Evolutionary conservation across 2,329 filamentous ascomycete genomes (phyloP).

Genomic region (Lasiodiplodia hormozganensis): DNA sequence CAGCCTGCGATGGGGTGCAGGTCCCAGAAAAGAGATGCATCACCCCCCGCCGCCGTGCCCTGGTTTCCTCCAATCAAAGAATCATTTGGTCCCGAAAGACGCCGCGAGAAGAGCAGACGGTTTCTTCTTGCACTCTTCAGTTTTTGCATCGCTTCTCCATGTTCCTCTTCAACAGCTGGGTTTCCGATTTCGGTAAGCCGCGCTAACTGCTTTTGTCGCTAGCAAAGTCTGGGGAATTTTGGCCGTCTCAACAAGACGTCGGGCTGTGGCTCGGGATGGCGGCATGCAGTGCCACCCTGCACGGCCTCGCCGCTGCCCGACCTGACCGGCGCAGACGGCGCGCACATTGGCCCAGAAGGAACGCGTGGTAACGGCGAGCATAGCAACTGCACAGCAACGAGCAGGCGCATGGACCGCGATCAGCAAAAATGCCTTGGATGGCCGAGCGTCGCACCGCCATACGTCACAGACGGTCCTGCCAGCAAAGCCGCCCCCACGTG

Average conservation of each 20-base stretch:
- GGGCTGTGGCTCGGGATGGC: slow-evolving; percentile 5
- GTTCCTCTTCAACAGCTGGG: background rate
- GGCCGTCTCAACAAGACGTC: background rate
- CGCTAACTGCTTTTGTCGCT: slow-evolving; percentile 1
- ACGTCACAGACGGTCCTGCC: slow-evolving; percentile 20
- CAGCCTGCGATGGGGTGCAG: background rate
- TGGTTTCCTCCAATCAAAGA: too few species aligned
- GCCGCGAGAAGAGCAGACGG: background rate
- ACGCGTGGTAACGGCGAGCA: background rate
- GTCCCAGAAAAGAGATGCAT: too few species aligned
- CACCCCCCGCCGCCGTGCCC: too few species aligned
- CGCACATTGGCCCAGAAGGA: background rate
- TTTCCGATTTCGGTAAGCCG: background rate
- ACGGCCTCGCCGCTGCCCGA: slow-evolving; percentile 15
- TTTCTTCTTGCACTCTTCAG: background rate
- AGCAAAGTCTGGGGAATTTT: background rate
- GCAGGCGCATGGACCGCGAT: background rate
- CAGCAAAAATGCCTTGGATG: background rate
- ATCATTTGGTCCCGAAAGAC: too few species aligned
- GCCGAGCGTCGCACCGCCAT: background rate
- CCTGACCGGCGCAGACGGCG: background rate
- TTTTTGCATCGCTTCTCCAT: too few species aligned
- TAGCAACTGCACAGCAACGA: background rate
- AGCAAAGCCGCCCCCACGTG: slow-evolving; percentile 16
- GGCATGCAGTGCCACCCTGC: slow-evolving; percentile 5